Evolutionary conservation across 495 filamentous ascomycete genomes (phyloP), one percentile per base, ranked within the genome.

Genomic region (Tuber magnatum): DNA sequence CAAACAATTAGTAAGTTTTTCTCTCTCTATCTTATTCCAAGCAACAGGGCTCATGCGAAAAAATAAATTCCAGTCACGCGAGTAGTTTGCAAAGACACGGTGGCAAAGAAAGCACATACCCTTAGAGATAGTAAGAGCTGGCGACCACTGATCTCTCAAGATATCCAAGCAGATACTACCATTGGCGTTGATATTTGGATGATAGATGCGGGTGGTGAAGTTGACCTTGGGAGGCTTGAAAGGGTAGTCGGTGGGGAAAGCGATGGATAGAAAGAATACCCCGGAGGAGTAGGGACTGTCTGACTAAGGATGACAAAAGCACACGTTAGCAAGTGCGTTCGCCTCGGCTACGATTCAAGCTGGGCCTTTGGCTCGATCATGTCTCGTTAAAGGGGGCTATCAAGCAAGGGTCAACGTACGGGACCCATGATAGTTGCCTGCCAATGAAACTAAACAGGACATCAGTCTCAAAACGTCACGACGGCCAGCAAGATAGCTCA

Each of bases 211-310:
- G 72, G 95, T 99, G 77, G 93, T 97, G 89, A 99, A 99, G 91
- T 97, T 97, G 86, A 99, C 95, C 89, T 99, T 99, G 73, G 95
- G 95, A 61, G 95, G 96, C 90, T 99, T 99, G 90, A 99, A 99
- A 7, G 95, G 95, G 86, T 99, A 99, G 88, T 99, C 95, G 87
- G 95, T 99, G 78, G 95, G 95, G 89, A 99, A 99, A 86, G 97
- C 93, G 82, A 99, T 99, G 75, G 91, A 89, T 72, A 99, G 88
- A 90, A 99, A 99, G 89, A 99, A 99, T 79, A 99, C 94, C 80
- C 95, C 95, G 82, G 93, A 92, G 28, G 93, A 92, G 88, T 98
- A 99, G 85, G 95, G 95, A 76, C 92, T 96, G 85, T 99, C 95
- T 84, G 90, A 88, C 93, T 80, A 77, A 75, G 72, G 71, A 51